A percentile compares a stretch with the other conserved stretches of the same genome.
Conservation (phyloP, 306 rosid genomes). For the Senna siamea region DNA sequence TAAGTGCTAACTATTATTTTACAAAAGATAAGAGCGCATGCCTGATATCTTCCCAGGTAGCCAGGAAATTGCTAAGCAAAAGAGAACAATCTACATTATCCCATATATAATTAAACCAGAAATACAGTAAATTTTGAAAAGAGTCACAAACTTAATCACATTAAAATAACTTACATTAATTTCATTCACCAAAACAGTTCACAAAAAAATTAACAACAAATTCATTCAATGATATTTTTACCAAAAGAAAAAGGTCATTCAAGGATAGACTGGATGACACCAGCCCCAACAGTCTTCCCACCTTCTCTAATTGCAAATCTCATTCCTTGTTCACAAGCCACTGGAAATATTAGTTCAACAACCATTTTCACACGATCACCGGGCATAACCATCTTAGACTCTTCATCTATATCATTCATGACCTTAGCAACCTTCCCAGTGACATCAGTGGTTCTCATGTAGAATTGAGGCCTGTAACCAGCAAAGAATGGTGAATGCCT, state of each 20-base stretch:
- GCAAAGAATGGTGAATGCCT: constrained; percentile 44
- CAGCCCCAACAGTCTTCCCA: constrained; percentile 46
- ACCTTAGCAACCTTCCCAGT: constrained; percentile 34
- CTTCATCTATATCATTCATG: constrained; percentile 39
- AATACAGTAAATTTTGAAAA: neutral
- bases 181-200: constrained; percentile 11
- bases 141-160: constrained; percentile 3
- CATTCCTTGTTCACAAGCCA: constrained; percentile 49
- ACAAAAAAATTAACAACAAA: neutral
- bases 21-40: neutral
- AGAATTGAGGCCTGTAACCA: constrained; percentile 45
- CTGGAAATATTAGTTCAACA: constrained; percentile 41
- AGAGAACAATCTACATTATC: neutral
- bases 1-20: neutral
- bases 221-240: constrained; percentile 23
- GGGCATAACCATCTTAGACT: constrained; percentile 48
- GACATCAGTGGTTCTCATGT: constrained; percentile 45
- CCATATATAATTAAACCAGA: neutral
- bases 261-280: constrained; percentile 41
- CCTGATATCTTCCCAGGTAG: neutral
- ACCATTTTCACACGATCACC: constrained; percentile 44
- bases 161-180: neutral
- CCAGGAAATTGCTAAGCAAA: neutral
- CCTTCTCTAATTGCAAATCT: constrained; percentile 49
- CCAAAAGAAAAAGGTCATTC: neutral